Base-by-base conservation (phyloP, 164 flowering plant species). In the Paratinospora sagittata region DNA sequence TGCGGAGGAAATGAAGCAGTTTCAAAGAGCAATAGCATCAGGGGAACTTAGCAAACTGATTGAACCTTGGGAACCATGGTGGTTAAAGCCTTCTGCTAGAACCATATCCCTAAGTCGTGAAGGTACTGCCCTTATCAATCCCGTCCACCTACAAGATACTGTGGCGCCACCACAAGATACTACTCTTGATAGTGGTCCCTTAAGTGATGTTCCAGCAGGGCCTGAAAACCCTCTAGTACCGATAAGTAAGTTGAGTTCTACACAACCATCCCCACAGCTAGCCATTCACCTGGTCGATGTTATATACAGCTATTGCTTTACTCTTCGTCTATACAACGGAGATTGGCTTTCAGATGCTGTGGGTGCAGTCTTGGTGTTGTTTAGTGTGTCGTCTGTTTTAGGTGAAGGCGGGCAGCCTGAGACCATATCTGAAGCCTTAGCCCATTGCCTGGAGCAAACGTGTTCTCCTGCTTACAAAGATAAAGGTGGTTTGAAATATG, bases 1-100 rank as follows among this genome's bases (percentile, higher is more conserved):
- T 58, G 58, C 72, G 0, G 89, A 87, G 71, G 97, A 89, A 77
- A 87, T 75, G 81, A 91, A 88, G 72, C 80, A 27, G 19, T 91
- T 90, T 72, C 85, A 79, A 74, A 85, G 93, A 77, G 97, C 97
- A 23, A 65, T 95, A 63, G 93, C 92, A 76, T 88, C 96, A 36
- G 99, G 98, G 41, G 95, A 92, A 76, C 81, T 95, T 47, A 85
- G 97, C 83, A 95, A 84, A 77, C 78, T 93, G 87, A 92, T 95
- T 34, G 79, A 88, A 70, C 97, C 96, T 19, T 95, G 99, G 98
- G 87, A 85, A 6, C 98, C 99, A 27, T 93, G 98, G 99, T 95
- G 99, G 99, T 76, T 80, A 70, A 89, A 78, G 73, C 88, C 91
- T 73, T 83, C 92, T 68, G 94, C 98, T 34, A 79, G 81, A 67